Percentiles rank a stretch among this genome's conserved stretches.
Evolutionary conservation across 768 basidiomycete species (phyloP).

Genomic region (Ramaria rubella): DNA sequence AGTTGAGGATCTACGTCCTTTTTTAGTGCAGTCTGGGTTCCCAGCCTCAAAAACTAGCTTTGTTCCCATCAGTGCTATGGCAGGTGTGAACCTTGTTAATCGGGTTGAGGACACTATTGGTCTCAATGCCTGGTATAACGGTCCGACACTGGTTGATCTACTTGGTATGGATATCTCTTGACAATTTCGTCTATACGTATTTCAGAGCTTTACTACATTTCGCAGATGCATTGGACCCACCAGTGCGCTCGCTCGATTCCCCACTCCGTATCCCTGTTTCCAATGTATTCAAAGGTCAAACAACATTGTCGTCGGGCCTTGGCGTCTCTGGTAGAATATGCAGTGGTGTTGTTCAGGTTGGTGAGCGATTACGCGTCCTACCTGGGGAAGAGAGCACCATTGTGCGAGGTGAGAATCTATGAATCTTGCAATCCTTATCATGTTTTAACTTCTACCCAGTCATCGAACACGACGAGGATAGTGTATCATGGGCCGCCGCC

Average conservation of each 20-base stretch:
- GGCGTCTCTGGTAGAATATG: conserved; percentile 80
- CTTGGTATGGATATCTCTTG: conserved; percentile 48
- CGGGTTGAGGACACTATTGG: conserved; percentile 38
- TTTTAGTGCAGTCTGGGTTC: conserved; percentile 87
- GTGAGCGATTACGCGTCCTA: conserved; percentile 77
- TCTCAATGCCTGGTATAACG: conserved; percentile 73
- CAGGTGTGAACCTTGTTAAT: conserved; percentile 74
- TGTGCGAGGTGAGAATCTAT: conserved; percentile 45
- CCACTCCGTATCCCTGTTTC: conserved; percentile 85
- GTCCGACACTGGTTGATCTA: conserved; percentile 76
- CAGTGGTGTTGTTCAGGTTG: conserved; percentile 86
- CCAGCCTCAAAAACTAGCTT: conserved; percentile 70
- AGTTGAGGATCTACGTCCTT: conserved; percentile 61
- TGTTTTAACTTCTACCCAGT: conserved; percentile 36
- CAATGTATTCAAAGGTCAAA: conserved; percentile 90
- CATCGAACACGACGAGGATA: conserved; percentile 77
- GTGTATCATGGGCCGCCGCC: conserved; percentile 80
- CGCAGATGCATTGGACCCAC: conserved; percentile 78
- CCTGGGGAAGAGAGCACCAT: conserved; percentile 89
- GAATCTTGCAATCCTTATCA: not conserved
- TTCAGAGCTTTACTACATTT: not conserved
- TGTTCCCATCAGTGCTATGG: conserved; percentile 85
- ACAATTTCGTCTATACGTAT: not conserved
- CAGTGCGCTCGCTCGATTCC: conserved; percentile 63
- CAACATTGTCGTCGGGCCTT: conserved; percentile 54